phyloP scores from a whole-genome alignment of 352 stramenopile genomes.

The Poterioochromonas sp. region DNA sequence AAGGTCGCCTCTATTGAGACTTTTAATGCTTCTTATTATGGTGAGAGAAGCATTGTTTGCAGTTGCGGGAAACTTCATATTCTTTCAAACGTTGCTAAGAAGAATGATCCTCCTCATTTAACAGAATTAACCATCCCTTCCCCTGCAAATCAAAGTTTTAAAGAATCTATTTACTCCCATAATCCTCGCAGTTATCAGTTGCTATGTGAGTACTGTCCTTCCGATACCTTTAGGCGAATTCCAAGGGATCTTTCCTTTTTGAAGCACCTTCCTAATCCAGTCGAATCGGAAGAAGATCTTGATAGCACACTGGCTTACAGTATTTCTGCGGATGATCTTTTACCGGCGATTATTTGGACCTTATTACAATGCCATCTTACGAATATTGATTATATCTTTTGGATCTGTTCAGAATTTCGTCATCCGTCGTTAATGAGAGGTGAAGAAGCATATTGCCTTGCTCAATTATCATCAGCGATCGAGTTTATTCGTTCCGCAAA shows the following conservation, averaged over 20 bases:
- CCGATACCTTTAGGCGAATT: not conserved
- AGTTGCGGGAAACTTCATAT: too few relatives aligned
- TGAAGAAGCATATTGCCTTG: slow-evolving; percentile 12
- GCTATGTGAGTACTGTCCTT: not conserved
- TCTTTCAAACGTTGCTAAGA: too few relatives aligned
- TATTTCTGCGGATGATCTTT: slow-evolving; percentile 40
- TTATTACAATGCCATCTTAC: slow-evolving; percentile 41
- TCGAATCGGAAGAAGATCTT: not conserved
- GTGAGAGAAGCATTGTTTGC: too few relatives aligned
- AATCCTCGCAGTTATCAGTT: not conserved
- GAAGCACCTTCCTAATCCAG: too few relatives aligned
- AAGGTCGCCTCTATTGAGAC: too few relatives aligned
- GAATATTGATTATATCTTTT: slow-evolving; percentile 15
- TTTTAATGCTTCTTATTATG: too few relatives aligned
- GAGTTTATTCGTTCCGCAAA: not conserved
- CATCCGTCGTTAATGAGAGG: not conserved
- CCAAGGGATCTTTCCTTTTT: too few relatives aligned
- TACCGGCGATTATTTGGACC: slow-evolving; percentile 39
- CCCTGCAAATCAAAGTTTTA: not conserved
- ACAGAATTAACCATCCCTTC: not conserved
- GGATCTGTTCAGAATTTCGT: slow-evolving; percentile 1
- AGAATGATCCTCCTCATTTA: not conserved
- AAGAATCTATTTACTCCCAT: too few relatives aligned
- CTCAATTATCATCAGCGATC: not conserved
- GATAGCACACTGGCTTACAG: not conserved